Evolutionary conservation across 768 basidiomycete genomes (phyloP).

Genomic region (Tricholoma sp.): DNA sequence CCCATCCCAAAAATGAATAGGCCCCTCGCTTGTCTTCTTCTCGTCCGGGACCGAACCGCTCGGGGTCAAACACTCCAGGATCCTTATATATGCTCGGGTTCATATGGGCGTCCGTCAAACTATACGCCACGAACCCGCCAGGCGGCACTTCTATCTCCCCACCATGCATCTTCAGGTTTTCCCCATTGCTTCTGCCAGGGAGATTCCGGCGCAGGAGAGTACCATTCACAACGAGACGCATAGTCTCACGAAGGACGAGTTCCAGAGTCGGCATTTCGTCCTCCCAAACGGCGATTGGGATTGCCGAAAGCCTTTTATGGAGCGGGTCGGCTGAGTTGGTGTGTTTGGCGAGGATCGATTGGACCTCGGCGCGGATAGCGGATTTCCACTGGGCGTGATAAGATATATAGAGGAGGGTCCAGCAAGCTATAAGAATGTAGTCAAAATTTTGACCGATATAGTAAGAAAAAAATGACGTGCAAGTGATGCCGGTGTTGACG

Average conservation of each 20-base stretch:
- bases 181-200: background rate
- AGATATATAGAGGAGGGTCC: slow-evolving; percentile 30
- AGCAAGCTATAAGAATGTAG: slow-evolving; percentile 26
- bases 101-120: slow-evolving; percentile 27
- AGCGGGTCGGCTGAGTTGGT: slow-evolving; percentile 25
- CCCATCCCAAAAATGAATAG: slow-evolving; percentile 34
- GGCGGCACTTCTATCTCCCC: slow-evolving; percentile 22
- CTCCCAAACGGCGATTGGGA: slow-evolving; percentile 36
- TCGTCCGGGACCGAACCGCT: slow-evolving; percentile 23
- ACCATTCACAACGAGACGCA: slow-evolving; percentile 25
- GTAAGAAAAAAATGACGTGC: background rate
- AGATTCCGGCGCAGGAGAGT: slow-evolving; percentile 33
- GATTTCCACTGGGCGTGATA: slow-evolving; percentile 30
- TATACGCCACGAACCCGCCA: slow-evolving; percentile 33
- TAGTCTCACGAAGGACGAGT: slow-evolving; percentile 33
- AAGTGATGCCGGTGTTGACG: slow-evolving; percentile 19
- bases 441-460: background rate
- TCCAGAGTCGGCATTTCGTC: slow-evolving; percentile 34
- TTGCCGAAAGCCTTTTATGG: slow-evolving; percentile 27
- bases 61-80: slow-evolving; percentile 32
- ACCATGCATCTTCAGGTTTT: background rate
- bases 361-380: slow-evolving; percentile 24
- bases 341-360: slow-evolving; percentile 25
- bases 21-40: slow-evolving; percentile 31
- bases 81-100: slow-evolving; percentile 31